Base-by-base conservation (phyloP, 306 rosid species). In the Biancaea sappan region DNA sequence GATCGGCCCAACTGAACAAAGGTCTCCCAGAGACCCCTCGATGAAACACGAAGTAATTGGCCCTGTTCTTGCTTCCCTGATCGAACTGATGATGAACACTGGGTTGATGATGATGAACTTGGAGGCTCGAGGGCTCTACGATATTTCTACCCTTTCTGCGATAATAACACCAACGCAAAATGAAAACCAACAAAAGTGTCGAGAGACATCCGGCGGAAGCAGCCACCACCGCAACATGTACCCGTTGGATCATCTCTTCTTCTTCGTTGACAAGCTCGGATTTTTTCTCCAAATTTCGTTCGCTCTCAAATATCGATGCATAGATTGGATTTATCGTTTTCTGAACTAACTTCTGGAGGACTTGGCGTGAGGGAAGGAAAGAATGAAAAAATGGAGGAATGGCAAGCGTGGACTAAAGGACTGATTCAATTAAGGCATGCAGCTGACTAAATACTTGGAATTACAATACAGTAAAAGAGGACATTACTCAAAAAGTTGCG, bases 1-100 rank as follows among this genome's bases (percentile, higher is more conserved):
- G 85, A 73, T 95, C 93, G 11, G 57, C 71, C 99, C 99, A 95
- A 35, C 59, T 87, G 57, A 95, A 95, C 54, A 90, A 71, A 31
- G 85, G 73, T 24, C 29, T 48, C 16, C 32, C 89, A 0, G 90
- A 86, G 66, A 77, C 56, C 54, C 89, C 86, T 1, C 86, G 87
- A 14, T 81, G 83, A 19, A 84, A 70, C 35, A 75, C 85, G 58
- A 71, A 75, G 31, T 81, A 73, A 44, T 78, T 83, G 16, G 82
- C 81, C 13, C 77, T 79, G 57, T 70, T 83, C 50, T 71, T 86
- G 48, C 14, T 81, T 0, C 69, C 85, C 4, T 69, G 80, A 41
- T 80, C 89, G 69, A 63, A 74, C 19, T 54, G 72, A 21, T 57
- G 83, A 44, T 31, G 61, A 1, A 67, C 14, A 65, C 6, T 66